Percentiles rank a stretch among this genome's conserved stretches.
Conservation (phyloP, 2,329 filamentous ascomycete genomes). For the Fusarium continuum region DNA sequence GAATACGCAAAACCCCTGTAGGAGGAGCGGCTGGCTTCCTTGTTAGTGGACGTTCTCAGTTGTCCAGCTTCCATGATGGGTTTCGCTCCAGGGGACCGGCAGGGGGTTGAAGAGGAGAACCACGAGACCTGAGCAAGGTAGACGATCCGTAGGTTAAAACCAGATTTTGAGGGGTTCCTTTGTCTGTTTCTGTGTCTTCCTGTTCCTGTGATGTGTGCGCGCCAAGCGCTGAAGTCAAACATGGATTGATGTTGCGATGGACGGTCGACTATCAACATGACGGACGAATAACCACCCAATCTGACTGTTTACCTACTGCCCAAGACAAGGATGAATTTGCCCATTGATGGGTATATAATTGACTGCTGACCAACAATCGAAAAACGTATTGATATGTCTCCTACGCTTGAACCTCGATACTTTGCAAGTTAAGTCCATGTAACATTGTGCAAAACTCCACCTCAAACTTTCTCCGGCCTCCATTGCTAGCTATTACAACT, state of each 20-base stretch:
- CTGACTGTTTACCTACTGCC: background rate
- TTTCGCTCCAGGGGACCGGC: slow-evolving; percentile 7
- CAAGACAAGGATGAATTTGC: background rate
- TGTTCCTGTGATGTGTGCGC: background rate
- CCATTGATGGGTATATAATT: background rate
- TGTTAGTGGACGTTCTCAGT: background rate
- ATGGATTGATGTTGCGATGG: background rate
- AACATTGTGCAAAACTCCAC: slow-evolving; percentile 26
- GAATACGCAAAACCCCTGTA: background rate
- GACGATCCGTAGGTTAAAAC: background rate
- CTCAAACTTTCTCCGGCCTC: slow-evolving; percentile 19
- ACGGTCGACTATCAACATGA: background rate
- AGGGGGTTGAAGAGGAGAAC: slow-evolving; percentile 2
- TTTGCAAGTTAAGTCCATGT: slow-evolving; percentile 3
- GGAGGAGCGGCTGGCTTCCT: background rate
- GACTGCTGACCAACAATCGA: background rate
- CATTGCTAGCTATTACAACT: slow-evolving; percentile 1
- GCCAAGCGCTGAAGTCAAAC: slow-evolving; percentile 1
- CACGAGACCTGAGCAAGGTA: background rate
- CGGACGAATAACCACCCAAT: background rate
- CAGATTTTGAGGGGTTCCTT: background rate
- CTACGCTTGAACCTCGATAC: slow-evolving; percentile 2
- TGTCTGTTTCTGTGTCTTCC: background rate
- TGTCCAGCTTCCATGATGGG: slow-evolving; percentile 8
- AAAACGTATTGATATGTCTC: background rate